phyloP scores from a whole-genome alignment of 1,284 basidiomycete species.

The Cutaneotrichosporon cavernicola region DNA sequence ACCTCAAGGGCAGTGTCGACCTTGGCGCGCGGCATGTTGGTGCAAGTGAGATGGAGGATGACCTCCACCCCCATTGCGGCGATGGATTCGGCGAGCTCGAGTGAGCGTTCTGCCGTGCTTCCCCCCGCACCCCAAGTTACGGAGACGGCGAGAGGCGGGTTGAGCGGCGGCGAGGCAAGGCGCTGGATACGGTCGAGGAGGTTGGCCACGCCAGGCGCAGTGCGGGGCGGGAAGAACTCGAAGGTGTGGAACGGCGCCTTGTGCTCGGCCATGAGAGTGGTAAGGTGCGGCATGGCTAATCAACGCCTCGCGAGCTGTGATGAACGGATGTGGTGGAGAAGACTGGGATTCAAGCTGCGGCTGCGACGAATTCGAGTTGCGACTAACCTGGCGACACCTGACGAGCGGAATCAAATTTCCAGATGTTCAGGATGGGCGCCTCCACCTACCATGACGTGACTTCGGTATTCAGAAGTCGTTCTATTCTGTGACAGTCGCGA shows the following conservation, averaged over 20 bases:
- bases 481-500: too few relatives aligned
- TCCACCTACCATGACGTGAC: too few relatives aligned
- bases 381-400: not conserved
- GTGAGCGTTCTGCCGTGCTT: constrained; percentile 78
- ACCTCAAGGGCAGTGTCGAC: constrained; percentile 83
- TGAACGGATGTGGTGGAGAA: not conserved
- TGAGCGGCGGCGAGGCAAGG: constrained; percentile 59
- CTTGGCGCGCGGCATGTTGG: constrained; percentile 87
- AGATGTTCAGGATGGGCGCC: too few relatives aligned
- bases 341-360: not conserved
- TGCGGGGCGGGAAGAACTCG: constrained; percentile 94
- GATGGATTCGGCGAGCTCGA: constrained; percentile 77
- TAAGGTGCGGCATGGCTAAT: constrained; percentile 25
- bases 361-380: not conserved
- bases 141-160: constrained; percentile 70
- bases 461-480: too few relatives aligned
- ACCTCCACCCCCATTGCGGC: constrained; percentile 61
- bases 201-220: constrained; percentile 87
- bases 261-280: constrained; percentile 14
- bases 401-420: not conserved
- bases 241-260: constrained; percentile 72
- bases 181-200: constrained; percentile 75
- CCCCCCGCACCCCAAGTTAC: constrained; percentile 98
- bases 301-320: not conserved
- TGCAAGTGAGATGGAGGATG: constrained; percentile 94